phyloP scores from a whole-genome alignment of 2,329 filamentous ascomycete genomes.

The Blumeria graminis region DNA sequence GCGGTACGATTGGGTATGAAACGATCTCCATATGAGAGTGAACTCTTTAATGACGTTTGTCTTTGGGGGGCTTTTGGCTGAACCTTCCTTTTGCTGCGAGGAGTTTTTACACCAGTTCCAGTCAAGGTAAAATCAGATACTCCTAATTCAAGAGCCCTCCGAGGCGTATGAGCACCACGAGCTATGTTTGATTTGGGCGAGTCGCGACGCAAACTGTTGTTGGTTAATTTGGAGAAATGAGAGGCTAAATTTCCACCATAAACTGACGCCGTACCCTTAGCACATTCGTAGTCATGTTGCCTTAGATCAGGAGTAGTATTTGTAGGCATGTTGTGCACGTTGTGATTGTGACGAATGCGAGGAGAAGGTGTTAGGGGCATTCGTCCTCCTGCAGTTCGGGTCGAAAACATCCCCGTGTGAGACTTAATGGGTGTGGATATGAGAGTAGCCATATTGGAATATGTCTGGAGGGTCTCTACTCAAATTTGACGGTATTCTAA shows the following conservation, averaged over 20 bases:
- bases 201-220: conserved; percentile 47
- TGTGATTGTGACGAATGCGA: conserved; percentile 30
- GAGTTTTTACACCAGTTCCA: conserved; percentile 52
- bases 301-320: conserved; percentile 48
- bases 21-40: conserved; percentile 60
- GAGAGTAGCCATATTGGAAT: conserved; percentile 50
- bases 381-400: conserved; percentile 79
- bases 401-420: conserved; percentile 77
- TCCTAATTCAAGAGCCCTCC: conserved; percentile 63
- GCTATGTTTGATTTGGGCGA: conserved; percentile 96
- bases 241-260: conserved; percentile 60
- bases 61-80: conserved; percentile 26
- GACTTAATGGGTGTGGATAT: conserved; percentile 88
- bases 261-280: conserved; percentile 27
- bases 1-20: conserved; percentile 89
- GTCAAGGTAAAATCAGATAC: conserved; percentile 82
- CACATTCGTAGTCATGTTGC: conserved; percentile 3
- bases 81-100: conserved; percentile 29
- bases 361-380: conserved; percentile 90
- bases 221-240: conserved; percentile 46
- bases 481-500: no score
- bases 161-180: conserved; percentile 46
- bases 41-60: conserved; percentile 45
- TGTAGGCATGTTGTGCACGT: conserved; percentile 35
- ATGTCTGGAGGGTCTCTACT: not conserved